These are phyloP conservation scores for Turritis glabra DNA, from an alignment of 345 rosid species.

Conservation along the genomic window DNA sequence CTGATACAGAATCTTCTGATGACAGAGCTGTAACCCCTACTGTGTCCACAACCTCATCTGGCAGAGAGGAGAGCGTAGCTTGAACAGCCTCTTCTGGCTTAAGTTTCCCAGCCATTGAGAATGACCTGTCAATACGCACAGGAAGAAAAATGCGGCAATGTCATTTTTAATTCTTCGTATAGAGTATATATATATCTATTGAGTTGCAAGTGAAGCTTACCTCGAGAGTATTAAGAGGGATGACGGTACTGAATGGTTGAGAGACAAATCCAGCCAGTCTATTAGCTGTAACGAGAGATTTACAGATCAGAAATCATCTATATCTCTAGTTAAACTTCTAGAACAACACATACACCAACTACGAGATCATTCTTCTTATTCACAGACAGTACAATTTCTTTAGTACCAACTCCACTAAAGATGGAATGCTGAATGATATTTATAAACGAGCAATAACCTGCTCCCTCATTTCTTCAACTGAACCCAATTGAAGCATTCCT, in stretches of 20 bases:
- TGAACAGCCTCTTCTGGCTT: constrained; percentile 98
- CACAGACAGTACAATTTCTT: background rate
- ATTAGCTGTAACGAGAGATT: constrained; percentile 55
- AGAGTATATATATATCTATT: constrained; percentile 7
- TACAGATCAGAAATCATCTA: constrained; percentile 11
- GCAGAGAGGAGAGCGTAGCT: constrained; percentile 94
- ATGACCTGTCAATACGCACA: constrained; percentile 55
- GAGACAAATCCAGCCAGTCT: constrained; percentile 97
- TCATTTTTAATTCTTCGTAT: background rate
- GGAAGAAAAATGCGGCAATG: background rate
- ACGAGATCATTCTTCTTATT: background rate
- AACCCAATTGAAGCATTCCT: constrained; percentile 86
- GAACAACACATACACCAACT: background rate
- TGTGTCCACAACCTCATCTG: constrained; percentile 95
- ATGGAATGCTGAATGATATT: constrained; percentile 2
- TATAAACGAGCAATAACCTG: constrained; percentile 51
- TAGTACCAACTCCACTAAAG: background rate
- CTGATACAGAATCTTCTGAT: constrained; percentile 89
- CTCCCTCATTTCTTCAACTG: constrained; percentile 92
- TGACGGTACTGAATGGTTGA: constrained; percentile 86
- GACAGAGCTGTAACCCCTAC: constrained; percentile 86
- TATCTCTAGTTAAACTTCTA: background rate
- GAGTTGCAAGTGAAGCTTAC: constrained; percentile 41
- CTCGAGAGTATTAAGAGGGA: constrained; percentile 92
- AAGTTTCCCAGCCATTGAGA: constrained; percentile 86